A percentile compares a stretch with the other conserved stretches of the same genome.
These are phyloP conservation scores for Aurinia saxatilis DNA, from an alignment of 345 rosid species.

Conservation along the genomic window DNA sequence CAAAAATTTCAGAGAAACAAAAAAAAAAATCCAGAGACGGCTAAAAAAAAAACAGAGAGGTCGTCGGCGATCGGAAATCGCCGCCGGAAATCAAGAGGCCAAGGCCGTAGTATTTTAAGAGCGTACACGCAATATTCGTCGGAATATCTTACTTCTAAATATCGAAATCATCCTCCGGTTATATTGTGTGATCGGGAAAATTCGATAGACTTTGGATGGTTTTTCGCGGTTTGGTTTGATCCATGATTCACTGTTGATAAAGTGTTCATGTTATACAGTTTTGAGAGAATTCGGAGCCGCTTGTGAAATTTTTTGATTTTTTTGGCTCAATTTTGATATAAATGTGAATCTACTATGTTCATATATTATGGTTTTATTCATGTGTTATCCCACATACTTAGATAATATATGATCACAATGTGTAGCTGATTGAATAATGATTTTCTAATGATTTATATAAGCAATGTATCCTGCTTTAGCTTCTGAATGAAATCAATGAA, in stretches of 20 bases:
- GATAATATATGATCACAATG: no score
- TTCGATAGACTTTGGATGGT: neutral
- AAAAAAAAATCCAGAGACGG: neutral
- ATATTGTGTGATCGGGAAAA: neutral
- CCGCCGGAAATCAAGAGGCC: no score
- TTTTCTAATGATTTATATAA: no score
- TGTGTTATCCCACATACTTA: neutral
- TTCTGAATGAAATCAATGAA: no score
- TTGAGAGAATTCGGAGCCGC: neutral
- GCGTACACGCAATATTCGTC: neutral
- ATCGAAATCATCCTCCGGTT: neutral
- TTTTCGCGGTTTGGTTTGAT: neutral
- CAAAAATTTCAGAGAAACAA: neutral
- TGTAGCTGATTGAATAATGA: no score
- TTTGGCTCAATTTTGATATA: neutral
- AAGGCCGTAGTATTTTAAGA: neutral
- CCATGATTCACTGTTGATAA: neutral
- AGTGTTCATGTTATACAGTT: neutral
- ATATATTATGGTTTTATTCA: neutral
- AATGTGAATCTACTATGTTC: neutral
- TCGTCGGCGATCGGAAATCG: neutral
- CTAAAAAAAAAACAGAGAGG: no score
- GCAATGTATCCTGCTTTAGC: no score
- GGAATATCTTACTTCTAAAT: constrained; percentile 1
- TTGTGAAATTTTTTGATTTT: neutral